phyloP scores from a whole-genome alignment of 2,329 filamentous ascomycete genomes.

The Colletotrichum spaethianum region DNA sequence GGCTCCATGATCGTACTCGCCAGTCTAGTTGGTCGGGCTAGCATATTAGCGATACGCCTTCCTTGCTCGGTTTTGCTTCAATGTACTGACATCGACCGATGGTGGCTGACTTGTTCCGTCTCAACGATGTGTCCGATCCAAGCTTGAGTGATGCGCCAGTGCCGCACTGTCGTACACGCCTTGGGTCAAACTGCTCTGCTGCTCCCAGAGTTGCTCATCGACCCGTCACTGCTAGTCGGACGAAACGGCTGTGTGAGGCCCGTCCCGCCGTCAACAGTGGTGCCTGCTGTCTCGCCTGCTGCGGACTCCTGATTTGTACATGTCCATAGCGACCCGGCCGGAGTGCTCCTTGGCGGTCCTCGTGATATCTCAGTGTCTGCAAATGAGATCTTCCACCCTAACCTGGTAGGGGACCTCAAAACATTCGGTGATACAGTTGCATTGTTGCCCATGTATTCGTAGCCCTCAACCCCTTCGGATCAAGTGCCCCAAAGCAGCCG shows the following conservation, averaged over 20 bases:
- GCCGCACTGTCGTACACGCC: background rate
- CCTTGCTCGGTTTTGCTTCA: background rate
- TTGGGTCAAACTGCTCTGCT: background rate
- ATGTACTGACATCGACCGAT: background rate
- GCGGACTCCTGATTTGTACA: background rate
- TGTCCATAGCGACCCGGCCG: background rate
- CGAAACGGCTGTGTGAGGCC: conserved; percentile 24
- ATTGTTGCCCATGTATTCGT: background rate
- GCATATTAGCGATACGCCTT: background rate
- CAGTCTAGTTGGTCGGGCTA: background rate
- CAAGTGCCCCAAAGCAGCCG: background rate
- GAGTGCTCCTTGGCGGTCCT: background rate
- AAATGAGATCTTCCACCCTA: background rate
- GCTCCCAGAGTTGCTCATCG: background rate
- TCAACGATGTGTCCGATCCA: conserved; percentile 12
- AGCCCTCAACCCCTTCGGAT: background rate
- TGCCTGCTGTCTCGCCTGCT: background rate
- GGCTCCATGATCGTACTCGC: background rate
- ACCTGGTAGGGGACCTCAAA: background rate
- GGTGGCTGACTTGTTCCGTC: background rate
- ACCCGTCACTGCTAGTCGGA: background rate
- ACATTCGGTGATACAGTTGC: background rate
- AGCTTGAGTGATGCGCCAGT: background rate
- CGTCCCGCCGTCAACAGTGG: conserved; percentile 15
- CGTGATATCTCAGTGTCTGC: background rate